A percentile compares a stretch with the other conserved stretches of the same genome.
Conservation (phyloP, 345 rosid genomes). For the Rubroshorea leprosula region DNA sequence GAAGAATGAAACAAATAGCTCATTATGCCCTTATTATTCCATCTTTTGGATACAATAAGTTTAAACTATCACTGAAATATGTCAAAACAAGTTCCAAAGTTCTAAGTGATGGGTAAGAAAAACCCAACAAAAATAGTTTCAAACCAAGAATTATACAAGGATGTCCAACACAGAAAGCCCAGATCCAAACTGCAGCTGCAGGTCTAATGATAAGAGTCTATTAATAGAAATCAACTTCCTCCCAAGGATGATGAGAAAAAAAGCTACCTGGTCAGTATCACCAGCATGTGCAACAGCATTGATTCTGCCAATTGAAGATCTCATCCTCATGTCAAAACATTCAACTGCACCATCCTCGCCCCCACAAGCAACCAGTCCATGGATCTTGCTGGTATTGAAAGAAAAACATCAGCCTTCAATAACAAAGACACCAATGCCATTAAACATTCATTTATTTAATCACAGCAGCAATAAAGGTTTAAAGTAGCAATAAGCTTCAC, state of each 20-base stretch:
- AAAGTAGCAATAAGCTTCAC: slow-evolving; percentile 8
- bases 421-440: slow-evolving; percentile 13
- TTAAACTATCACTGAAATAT: background rate
- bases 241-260: background rate
- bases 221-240: background rate
- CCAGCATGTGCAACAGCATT: slow-evolving; percentile 71
- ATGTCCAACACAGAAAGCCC: no score
- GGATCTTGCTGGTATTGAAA: slow-evolving; percentile 54
- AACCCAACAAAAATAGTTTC: background rate
- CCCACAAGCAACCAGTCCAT: slow-evolving; percentile 95
- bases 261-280: slow-evolving; percentile 56
- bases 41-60: slow-evolving; percentile 1
- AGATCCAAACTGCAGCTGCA: background rate
- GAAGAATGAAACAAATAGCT: background rate
- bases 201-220: background rate
- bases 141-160: background rate
- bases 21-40: background rate
- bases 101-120: background rate
- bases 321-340: slow-evolving; percentile 85
- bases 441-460: background rate
- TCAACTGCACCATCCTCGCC: slow-evolving; percentile 97
- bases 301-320: slow-evolving; percentile 77
- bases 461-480: background rate
- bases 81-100: background rate
- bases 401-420: slow-evolving; percentile 15